Conservation (phyloP, 2,329 filamentous ascomycete species). For the Sporothrix pallida region DNA sequence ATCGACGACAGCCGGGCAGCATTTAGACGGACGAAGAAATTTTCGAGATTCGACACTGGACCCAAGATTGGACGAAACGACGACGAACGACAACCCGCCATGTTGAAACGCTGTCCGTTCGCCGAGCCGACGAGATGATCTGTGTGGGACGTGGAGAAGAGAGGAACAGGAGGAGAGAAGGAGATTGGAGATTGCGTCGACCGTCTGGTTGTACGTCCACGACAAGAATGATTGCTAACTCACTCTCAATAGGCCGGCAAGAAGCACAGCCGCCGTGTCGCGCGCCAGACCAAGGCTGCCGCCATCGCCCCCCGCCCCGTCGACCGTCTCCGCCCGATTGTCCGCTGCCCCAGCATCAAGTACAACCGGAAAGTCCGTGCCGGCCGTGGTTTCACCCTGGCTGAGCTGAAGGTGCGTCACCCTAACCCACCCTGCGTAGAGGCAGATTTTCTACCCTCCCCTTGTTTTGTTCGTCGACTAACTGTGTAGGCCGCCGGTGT, state of each 20-base stretch:
- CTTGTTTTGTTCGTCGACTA: not conserved
- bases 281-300: constrained; percentile 92
- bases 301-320: constrained; percentile 94
- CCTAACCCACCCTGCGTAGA: not conserved
- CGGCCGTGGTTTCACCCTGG: constrained; percentile 95
- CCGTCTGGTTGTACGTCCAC: too few species aligned
- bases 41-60: not conserved
- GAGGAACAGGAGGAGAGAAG: not conserved
- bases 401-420: constrained; percentile 94
- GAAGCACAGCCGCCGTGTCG: constrained; percentile 90
- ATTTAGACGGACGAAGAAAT: not conserved
- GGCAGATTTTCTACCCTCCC: not conserved
- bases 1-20: constrained; percentile 26
- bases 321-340: constrained; percentile 94
- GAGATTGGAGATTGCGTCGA: not conserved
- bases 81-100: not conserved
- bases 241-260: constrained; percentile 77
- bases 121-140: not conserved
- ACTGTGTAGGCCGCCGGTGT: constrained; percentile 82
- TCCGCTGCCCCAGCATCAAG: constrained; percentile 97
- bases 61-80: not conserved
- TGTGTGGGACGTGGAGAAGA: not conserved
- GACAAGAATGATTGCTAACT: constrained; percentile 26
- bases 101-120: constrained; percentile 2
- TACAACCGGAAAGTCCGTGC: constrained; percentile 98